These are phyloP conservation scores for Miscanthus lutarioriparius DNA, from an alignment of 176 grass and related monocot genomes.

Conservation along the genomic window DNA sequence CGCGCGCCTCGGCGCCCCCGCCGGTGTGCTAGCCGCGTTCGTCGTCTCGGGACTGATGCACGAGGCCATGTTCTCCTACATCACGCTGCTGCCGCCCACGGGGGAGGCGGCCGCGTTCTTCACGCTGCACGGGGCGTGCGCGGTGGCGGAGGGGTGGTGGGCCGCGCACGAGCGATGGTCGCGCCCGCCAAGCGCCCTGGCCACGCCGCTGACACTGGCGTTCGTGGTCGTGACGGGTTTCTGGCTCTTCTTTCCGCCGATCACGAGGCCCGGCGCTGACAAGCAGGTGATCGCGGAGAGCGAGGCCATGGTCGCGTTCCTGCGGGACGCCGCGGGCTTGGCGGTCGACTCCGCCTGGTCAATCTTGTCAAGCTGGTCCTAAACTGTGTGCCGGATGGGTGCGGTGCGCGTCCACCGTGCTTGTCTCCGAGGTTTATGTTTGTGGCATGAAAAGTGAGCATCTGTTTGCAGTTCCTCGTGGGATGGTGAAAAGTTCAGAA, in stretches of 20 bases:
- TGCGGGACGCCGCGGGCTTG: constrained; percentile 19
- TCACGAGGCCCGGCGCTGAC: constrained; percentile 44
- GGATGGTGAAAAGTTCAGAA: neutral
- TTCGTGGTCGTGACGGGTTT: constrained; percentile 44
- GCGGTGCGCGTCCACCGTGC: no score
- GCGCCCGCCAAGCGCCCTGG: constrained; percentile 27
- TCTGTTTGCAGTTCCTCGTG: neutral
- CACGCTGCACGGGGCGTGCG: constrained; percentile 60
- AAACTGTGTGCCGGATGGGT: neutral
- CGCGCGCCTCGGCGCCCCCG: constrained; percentile 31
- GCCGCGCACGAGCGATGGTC: constrained; percentile 33
- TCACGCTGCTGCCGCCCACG: constrained; percentile 48
- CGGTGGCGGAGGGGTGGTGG: constrained; percentile 49
- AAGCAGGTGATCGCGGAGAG: constrained; percentile 49
- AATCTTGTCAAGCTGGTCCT: neutral
- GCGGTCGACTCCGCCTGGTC: neutral
- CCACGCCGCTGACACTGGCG: constrained; percentile 38
- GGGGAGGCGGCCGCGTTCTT: constrained; percentile 67
- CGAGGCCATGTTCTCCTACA: constrained; percentile 71
- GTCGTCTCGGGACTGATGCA: constrained; percentile 64
- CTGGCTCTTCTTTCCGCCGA: constrained; percentile 71
- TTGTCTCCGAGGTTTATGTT: neutral
- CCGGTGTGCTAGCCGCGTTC: constrained; percentile 52
- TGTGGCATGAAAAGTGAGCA: no score
- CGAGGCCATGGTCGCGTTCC: constrained; percentile 39